Evolutionary conservation across 225 moss, liverwort and hornwort species (phyloP).

Genomic region (Sphagnum tenellum): DNA sequence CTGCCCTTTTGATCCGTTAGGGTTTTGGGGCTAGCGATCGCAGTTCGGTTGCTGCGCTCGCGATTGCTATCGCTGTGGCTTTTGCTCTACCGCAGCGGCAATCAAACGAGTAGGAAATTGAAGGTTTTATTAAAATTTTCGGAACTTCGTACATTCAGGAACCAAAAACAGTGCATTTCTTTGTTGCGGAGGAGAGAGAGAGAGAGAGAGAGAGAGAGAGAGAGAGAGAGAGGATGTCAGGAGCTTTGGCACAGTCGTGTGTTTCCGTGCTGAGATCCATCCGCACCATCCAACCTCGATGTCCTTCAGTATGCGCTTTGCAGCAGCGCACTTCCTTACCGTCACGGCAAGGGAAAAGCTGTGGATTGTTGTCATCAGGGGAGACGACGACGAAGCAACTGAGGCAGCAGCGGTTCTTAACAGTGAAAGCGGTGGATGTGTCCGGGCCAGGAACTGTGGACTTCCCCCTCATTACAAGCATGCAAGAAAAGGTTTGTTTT

Average conservation of each 20-base stretch:
- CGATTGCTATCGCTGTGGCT: too few species aligned
- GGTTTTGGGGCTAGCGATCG: too few species aligned
- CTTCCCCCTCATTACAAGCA: slow-evolving; percentile 73
- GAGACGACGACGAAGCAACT: slow-evolving; percentile 6
- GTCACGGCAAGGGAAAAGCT: slow-evolving; percentile 6
- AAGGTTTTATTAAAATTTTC: too few species aligned
- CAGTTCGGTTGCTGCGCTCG: too few species aligned
- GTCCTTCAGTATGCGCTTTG: slow-evolving; percentile 10
- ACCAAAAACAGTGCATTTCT: too few species aligned
- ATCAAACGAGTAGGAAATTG: too few species aligned
- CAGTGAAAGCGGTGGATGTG: slow-evolving; percentile 60
- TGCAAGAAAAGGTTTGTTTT: slow-evolving; percentile 58
- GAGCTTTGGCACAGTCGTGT: slow-evolving; percentile 10
- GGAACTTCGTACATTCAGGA: too few species aligned
- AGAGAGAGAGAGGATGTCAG: too few species aligned
- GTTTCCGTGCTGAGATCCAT: slow-evolving; percentile 16
- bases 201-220: too few species aligned
- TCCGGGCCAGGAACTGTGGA: slow-evolving; percentile 66
- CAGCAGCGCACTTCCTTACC: slow-evolving; percentile 5
- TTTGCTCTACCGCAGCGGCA: too few species aligned
- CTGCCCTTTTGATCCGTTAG: too few species aligned
- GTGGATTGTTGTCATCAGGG: slow-evolving; percentile 1
- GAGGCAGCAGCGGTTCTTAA: slow-evolving; percentile 19
- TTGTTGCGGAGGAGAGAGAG: too few species aligned
- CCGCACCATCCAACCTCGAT: slow-evolving; percentile 9